Percentiles rank a stretch among this genome's conserved stretches.
Conservation (phyloP, 495 filamentous ascomycete species). For the Friedmanniomyces simplex region DNA sequence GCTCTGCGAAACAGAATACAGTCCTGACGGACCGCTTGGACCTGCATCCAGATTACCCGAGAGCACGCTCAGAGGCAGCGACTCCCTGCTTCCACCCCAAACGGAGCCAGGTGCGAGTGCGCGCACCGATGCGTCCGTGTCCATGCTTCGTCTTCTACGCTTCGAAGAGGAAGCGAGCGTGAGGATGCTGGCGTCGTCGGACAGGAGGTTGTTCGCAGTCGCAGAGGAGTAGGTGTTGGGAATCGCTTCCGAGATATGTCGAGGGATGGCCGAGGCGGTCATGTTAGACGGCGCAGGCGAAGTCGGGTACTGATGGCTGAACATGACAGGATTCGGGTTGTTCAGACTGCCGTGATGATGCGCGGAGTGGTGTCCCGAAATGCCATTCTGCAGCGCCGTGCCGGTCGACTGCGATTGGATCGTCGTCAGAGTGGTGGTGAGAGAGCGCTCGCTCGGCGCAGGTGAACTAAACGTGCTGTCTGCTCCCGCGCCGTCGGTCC, state of each 20-base stretch:
- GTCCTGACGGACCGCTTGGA: conserved; percentile 26
- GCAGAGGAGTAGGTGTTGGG: conserved; percentile 78
- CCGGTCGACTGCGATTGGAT: conserved; percentile 80
- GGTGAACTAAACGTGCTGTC: conserved; percentile 90
- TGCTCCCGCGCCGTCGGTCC: conserved; percentile 53
- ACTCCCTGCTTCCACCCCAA: conserved; percentile 83
- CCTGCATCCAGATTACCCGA: conserved; percentile 57
- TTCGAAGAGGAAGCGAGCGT: conserved; percentile 96
- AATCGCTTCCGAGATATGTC: conserved; percentile 55
- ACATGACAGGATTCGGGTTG: conserved; percentile 49
- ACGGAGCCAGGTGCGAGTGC: conserved; percentile 84
- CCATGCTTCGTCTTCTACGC: conserved; percentile 76
- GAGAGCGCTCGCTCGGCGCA: conserved; percentile 76
- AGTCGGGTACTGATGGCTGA: conserved; percentile 81
- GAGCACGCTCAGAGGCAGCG: conserved; percentile 77
- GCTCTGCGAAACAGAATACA: conserved; percentile 38
- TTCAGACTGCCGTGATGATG: conserved; percentile 27
- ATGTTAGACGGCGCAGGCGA: conserved; percentile 43
- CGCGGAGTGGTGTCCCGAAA: conserved; percentile 37
- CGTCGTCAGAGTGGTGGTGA: conserved; percentile 91
- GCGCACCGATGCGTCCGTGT: conserved; percentile 91
- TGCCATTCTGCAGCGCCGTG: conserved; percentile 37
- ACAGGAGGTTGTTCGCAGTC: conserved; percentile 83
- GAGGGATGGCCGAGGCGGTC: conserved; percentile 57
- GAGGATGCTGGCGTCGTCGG: conserved; percentile 90